A percentile compares a stretch with the other conserved stretches of the same genome.
These are phyloP conservation scores for Tremella fuciformis DNA, from an alignment of 768 basidiomycete genomes.

Conservation along the genomic window DNA sequence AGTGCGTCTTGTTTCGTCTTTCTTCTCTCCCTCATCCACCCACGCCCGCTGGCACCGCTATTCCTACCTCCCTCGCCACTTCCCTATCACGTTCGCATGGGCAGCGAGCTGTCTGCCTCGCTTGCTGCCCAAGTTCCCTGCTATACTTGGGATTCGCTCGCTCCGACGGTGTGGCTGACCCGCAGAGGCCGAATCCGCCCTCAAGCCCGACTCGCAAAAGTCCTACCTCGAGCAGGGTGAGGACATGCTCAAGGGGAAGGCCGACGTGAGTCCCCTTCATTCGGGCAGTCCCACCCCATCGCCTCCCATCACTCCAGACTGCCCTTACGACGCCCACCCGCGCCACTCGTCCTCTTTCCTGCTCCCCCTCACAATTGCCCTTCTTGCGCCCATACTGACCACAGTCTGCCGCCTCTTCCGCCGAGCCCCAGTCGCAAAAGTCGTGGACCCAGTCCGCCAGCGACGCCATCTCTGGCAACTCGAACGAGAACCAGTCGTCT, in stretches of 20 bases:
- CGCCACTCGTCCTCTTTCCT: too few relatives aligned
- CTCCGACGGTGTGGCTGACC: neutral
- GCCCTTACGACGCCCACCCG: too few relatives aligned
- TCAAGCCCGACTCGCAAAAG: conserved; percentile 49
- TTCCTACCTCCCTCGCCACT: neutral
- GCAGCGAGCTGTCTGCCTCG: conserved; percentile 1
- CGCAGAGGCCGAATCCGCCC: conserved; percentile 44
- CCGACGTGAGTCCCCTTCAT: conserved; percentile 32
- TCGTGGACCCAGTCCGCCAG: conserved; percentile 32
- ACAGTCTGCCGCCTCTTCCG: conserved; percentile 42
- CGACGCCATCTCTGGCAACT: conserved; percentile 46
- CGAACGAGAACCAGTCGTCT: conserved; percentile 42
- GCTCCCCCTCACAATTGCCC: too few relatives aligned
- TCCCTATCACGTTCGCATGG: neutral
- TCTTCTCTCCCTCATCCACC: neutral
- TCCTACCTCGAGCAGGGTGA: conserved; percentile 45
- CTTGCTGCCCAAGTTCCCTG: neutral
- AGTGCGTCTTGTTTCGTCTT: conserved; percentile 28
- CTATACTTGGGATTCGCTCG: neutral
- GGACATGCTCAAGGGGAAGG: conserved; percentile 38
- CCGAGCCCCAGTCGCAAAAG: conserved; percentile 46
- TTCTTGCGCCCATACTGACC: conserved; percentile 12
- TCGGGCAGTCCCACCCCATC: too few relatives aligned
- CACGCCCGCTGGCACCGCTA: neutral
- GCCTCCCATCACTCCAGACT: too few relatives aligned